Evolutionary conservation across 208 protist genomes (phyloP).

Genomic region (Wallacemonas sp.): DNA sequence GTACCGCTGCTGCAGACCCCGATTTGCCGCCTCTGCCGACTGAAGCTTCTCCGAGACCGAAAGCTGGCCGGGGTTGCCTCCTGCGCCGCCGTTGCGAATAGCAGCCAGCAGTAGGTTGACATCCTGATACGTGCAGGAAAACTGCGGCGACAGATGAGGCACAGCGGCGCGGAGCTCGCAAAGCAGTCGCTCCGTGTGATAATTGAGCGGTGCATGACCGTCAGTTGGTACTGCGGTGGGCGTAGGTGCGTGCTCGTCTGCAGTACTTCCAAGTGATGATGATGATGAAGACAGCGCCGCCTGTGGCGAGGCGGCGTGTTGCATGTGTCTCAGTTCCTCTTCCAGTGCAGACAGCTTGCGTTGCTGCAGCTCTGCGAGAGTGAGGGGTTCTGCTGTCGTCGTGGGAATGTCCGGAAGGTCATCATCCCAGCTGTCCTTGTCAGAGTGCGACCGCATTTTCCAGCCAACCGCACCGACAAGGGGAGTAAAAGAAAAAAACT

Average conservation of each 20-base stretch:
- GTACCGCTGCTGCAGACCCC: constrained; percentile 36
- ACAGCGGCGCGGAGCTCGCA: constrained; percentile 62
- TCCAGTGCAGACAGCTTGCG: constrained; percentile 46
- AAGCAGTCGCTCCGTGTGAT: constrained; percentile 13
- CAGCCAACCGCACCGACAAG: too few species aligned
- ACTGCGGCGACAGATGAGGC: constrained; percentile 70
- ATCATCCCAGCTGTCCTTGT: constrained; percentile 45
- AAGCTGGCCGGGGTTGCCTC: constrained; percentile 9
- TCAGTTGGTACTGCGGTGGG: too few species aligned
- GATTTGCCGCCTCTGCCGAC: constrained; percentile 48
- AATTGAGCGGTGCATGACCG: too few species aligned
- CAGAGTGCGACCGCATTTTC: neutral
- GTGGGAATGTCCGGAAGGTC: constrained; percentile 46
- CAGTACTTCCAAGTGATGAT: too few species aligned
- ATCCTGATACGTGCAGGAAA: constrained; percentile 62
- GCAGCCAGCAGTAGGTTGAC: constrained; percentile 53
- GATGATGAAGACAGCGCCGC: neutral
- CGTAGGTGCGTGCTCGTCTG: too few species aligned
- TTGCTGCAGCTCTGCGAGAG: constrained; percentile 21
- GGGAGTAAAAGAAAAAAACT: neutral
- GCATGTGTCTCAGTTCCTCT: constrained; percentile 23
- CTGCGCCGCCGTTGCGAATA: constrained; percentile 46
- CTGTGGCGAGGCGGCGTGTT: neutral
- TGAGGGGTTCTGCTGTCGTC: neutral
- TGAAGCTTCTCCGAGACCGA: constrained; percentile 49